Conservation (phyloP, 208 protist genomes). For the Trypanosoma cruzi region DNA sequence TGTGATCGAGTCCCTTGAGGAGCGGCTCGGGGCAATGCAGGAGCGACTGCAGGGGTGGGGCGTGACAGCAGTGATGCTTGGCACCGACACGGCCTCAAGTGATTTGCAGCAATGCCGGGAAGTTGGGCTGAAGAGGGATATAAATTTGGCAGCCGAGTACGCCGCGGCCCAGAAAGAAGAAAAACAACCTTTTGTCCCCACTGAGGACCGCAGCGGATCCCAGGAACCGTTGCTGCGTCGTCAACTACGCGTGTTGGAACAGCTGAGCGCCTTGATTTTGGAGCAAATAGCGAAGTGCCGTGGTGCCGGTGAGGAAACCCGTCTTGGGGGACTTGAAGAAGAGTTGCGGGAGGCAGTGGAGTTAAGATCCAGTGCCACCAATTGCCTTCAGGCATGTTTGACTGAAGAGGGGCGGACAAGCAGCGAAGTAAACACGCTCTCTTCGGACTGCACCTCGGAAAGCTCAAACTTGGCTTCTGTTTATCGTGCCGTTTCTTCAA, state of each 20-base stretch:
- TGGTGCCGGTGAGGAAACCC: background rate
- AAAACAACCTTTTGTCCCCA: background rate
- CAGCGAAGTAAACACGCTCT: background rate
- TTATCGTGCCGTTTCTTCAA: background rate
- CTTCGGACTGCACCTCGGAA: background rate
- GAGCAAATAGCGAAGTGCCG: background rate
- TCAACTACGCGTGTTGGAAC: background rate
- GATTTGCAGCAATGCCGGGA: background rate
- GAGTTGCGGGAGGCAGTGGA: conserved; percentile 21
- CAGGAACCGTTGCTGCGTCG: background rate
- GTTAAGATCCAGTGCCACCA: background rate
- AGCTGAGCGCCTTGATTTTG: conserved; percentile 1
- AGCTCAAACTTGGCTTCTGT: background rate
- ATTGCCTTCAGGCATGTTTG: conserved; percentile 6
- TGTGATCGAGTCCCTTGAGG: conserved; percentile 17
- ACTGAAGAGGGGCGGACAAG: background rate
- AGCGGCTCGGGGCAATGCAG: conserved; percentile 13
- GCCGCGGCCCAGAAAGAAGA: no score
- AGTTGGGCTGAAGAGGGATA: background rate
- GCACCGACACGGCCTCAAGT: background rate
- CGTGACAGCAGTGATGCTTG: background rate
- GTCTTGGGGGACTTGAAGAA: conserved; percentile 5
- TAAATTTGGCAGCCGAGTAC: background rate
- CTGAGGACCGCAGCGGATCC: background rate
- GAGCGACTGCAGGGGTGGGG: conserved; percentile 3